Evolutionary conservation across 2,329 filamentous ascomycete genomes (phyloP).

Genomic region (Ciborinia camelliae): DNA sequence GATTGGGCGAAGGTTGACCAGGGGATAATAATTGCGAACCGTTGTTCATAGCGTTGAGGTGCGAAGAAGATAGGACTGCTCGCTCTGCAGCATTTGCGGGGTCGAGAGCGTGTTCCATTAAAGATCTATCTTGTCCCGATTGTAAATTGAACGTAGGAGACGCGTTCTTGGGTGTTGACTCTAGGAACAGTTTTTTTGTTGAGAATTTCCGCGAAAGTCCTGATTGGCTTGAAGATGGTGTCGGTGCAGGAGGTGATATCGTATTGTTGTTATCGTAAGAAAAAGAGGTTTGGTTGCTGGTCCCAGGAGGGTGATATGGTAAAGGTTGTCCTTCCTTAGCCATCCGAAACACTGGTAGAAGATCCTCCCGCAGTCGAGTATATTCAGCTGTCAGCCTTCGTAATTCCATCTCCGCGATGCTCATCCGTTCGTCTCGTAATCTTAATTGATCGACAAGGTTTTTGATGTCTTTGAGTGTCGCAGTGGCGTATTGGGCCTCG

Average conservation of each 20-base stretch:
- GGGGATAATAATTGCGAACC: conserved; percentile 53
- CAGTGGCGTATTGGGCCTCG: conserved; percentile 77
- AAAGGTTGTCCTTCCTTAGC: conserved; percentile 90
- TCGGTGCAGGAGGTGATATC: conserved; percentile 56
- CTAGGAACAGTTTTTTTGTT: conserved; percentile 71
- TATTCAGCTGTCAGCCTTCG: conserved; percentile 85
- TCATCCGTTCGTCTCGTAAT: conserved; percentile 86
- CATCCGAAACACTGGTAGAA: conserved; percentile 84
- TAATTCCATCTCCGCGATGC: conserved; percentile 76
- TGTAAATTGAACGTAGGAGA: conserved; percentile 64
- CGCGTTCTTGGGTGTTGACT: conserved; percentile 68
- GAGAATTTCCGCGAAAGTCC: conserved; percentile 68
- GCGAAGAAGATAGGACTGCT: conserved; percentile 63
- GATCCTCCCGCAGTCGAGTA: conserved; percentile 81
- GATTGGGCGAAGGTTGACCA: conserved; percentile 61
- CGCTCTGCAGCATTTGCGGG: conserved; percentile 66
- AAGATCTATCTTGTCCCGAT: conserved; percentile 55
- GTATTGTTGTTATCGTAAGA: conserved; percentile 48
- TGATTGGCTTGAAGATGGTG: conserved; percentile 51
- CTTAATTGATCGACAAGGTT: conserved; percentile 86
- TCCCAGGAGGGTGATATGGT: conserved; percentile 47
- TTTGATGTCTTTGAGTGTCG: conserved; percentile 89
- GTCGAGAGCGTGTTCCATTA: conserved; percentile 63
- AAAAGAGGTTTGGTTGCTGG: conserved; percentile 40
- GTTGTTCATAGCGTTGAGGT: conserved; percentile 68